phyloP scores from a whole-genome alignment of 805 yeast species.

The Barnettozyma sp. region DNA sequence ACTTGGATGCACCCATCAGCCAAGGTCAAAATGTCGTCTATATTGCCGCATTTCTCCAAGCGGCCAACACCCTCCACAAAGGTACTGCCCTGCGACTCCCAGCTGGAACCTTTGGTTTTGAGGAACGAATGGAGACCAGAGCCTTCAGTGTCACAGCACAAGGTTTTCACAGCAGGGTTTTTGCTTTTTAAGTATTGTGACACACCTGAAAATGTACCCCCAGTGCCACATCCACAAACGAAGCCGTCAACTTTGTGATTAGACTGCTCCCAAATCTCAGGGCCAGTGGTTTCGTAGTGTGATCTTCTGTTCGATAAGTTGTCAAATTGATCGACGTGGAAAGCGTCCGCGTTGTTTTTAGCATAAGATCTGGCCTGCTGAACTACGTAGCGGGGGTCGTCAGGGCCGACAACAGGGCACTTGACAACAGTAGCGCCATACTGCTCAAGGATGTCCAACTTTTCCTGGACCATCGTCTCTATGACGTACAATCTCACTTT shows the following conservation, averaged over 20 bases:
- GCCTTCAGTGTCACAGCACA: constrained; percentile 79
- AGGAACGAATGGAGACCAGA: constrained; percentile 45
- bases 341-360: constrained; percentile 38
- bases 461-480: constrained; percentile 68
- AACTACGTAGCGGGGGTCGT: constrained; percentile 40
- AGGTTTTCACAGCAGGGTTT: constrained; percentile 33
- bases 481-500: constrained; percentile 73
- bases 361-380: constrained; percentile 27
- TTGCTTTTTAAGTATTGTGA: constrained; percentile 52
- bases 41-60: constrained; percentile 16
- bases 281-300: constrained; percentile 68
- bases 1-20: constrained; percentile 18
- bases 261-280: constrained; percentile 67
- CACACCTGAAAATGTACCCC: constrained; percentile 80
- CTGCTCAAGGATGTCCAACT: constrained; percentile 47
- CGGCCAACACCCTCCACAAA: constrained; percentile 25
- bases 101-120: constrained; percentile 14
- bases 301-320: constrained; percentile 67
- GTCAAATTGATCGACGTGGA: constrained; percentile 80
- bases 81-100: constrained; percentile 21
- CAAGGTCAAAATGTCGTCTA: constrained; percentile 14
- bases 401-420: constrained; percentile 56
- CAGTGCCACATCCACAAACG: constrained; percentile 77
- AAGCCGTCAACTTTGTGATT: constrained; percentile 49
- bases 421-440: constrained; percentile 61